Conservation (phyloP, 768 basidiomycete species). For the Pilatotrama ljubarskyi region DNA sequence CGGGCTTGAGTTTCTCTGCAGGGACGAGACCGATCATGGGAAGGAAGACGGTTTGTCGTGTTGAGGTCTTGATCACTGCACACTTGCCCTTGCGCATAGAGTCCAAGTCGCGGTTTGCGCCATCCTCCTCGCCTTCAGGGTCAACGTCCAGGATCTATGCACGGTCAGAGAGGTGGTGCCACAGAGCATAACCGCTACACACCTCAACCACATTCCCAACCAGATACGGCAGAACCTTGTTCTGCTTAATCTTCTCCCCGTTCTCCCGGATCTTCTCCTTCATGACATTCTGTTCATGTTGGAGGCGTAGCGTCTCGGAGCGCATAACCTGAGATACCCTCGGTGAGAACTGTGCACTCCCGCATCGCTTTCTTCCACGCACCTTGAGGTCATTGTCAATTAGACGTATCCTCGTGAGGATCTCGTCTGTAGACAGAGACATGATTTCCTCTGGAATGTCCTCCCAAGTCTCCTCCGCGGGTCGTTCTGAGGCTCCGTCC, state of each 20-base stretch:
- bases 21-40: conserved; percentile 98
- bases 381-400: conserved; percentile 98
- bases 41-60: conserved; percentile 97
- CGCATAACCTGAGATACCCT: conserved; percentile 81
- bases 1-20: conserved; percentile 83
- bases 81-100: conserved; percentile 98
- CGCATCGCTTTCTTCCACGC: conserved; percentile 17
- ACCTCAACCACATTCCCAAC: conserved; percentile 99
- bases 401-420: conserved; percentile 83
- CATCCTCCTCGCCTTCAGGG: conserved; percentile 90
- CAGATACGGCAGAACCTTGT: conserved; percentile 97
- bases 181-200: conserved; percentile 24
- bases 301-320: conserved; percentile 87
- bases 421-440: conserved; percentile 78
- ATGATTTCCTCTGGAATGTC: conserved; percentile 91
- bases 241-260: conserved; percentile 98
- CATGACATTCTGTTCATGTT: conserved; percentile 96
- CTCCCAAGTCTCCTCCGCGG: conserved; percentile 79
- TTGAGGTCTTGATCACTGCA: conserved; percentile 98
- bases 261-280: conserved; percentile 99
- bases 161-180: background rate
- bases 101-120: conserved; percentile 93
- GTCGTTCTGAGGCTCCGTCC: conserved; percentile 74
- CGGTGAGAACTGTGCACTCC: too few relatives aligned
- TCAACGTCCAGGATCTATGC: conserved; percentile 89